These are phyloP conservation scores for Solanum gandarillasii DNA, from an alignment of 257 asterid genomes.

Conservation along the genomic window DNA sequence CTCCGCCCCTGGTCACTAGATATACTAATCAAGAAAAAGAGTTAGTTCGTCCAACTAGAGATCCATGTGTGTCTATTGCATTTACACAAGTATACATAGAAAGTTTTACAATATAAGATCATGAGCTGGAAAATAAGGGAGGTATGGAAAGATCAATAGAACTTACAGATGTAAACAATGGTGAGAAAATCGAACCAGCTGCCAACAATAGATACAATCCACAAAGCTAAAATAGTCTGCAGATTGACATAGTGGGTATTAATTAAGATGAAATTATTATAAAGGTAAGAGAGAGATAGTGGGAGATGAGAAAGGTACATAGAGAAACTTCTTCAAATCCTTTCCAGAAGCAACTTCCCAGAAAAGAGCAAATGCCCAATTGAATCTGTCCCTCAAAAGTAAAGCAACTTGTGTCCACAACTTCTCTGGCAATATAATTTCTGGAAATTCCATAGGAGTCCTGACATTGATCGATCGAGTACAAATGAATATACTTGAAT, in stretches of 20 bases:
- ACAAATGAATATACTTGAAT: not conserved
- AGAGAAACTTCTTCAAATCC: slow-evolving; percentile 56
- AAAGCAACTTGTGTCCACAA: slow-evolving; percentile 41
- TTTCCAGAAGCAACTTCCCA: slow-evolving; percentile 64
- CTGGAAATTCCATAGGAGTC: slow-evolving; percentile 53
- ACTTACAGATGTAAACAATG: slow-evolving; percentile 60
- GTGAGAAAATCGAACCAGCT: slow-evolving; percentile 91
- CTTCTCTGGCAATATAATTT: slow-evolving; percentile 51
- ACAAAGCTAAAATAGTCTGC: slow-evolving; percentile 51
- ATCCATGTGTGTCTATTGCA: not conserved
- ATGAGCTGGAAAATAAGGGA: not conserved
- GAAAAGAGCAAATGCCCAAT: slow-evolving; percentile 33
- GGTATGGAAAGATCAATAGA: not conserved
- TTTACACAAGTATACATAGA: not conserved
- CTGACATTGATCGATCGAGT: slow-evolving; percentile 11
- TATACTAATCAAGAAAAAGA: not conserved
- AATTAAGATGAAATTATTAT: not conserved
- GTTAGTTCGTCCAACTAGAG: not conserved
- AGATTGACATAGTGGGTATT: not conserved
- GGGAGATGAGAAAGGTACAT: slow-evolving; percentile 16
- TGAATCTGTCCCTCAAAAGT: slow-evolving; percentile 44
- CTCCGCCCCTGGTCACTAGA: not conserved
- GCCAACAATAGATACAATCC: slow-evolving; percentile 56
- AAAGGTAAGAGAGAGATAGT: not conserved
- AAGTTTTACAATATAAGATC: not conserved